These are phyloP conservation scores for Coccomyxa sp. DNA, from an alignment of 139 green algal species.

Conservation along the genomic window DNA sequence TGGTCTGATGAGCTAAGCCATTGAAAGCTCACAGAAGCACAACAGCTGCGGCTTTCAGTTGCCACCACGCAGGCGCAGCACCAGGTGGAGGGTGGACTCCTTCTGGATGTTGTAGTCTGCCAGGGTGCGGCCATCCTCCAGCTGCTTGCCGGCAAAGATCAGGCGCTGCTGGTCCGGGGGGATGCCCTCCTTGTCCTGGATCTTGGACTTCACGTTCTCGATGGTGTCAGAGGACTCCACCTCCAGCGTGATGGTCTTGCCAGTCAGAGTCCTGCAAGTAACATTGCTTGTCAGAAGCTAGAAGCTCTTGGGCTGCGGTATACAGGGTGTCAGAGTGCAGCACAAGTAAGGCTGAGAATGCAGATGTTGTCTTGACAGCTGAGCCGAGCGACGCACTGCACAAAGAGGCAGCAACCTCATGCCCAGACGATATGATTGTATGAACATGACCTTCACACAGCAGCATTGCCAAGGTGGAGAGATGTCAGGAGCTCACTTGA, in stretches of 20 bases:
- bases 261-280: slow-evolving; percentile 78
- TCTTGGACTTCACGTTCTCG: slow-evolving; percentile 72
- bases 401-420: neutral
- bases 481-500: slow-evolving; percentile 4
- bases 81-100: slow-evolving; percentile 84
- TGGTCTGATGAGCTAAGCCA: no score
- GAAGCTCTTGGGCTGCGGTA: no score
- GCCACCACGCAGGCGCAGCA: slow-evolving; percentile 83
- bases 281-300: no score
- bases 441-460: neutral
- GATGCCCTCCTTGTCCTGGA: slow-evolving; percentile 85
- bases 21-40: no score
- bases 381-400: no score
- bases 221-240: slow-evolving; percentile 78
- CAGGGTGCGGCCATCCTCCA: slow-evolving; percentile 90
- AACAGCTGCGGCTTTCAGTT: no score
- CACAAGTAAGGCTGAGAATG: no score
- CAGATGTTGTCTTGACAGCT: no score
- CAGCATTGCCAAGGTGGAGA: neutral
- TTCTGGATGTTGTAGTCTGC: slow-evolving; percentile 99
- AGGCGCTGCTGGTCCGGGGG: slow-evolving; percentile 91
- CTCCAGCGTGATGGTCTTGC: slow-evolving; percentile 94
- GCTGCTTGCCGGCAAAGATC: slow-evolving; percentile 96
- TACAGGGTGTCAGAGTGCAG: no score
- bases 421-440: neutral